Evolutionary conservation across 2,329 filamentous ascomycete species (phyloP), one percentile per base, ranked within the genome.

Genomic region (Domatiomyces globalis): DNA sequence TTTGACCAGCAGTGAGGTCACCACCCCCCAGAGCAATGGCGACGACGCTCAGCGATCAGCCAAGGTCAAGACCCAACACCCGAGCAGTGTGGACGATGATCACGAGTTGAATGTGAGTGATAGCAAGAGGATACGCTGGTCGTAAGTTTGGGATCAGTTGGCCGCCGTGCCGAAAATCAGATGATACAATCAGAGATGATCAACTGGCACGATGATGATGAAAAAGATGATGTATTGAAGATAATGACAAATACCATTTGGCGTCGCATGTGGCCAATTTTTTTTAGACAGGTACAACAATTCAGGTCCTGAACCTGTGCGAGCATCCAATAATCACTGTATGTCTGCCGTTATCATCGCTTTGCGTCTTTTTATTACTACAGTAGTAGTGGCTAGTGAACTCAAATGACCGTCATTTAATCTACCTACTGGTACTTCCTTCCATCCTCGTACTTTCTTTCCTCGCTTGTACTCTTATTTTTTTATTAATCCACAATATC

Each of bases 1-100:
- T 12, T 61, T 72, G 54, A 69, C 70, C 8, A 70, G 70, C 56
- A 72, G 70, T 51, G 69, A 71, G 55, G 56, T 64, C 9, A 68
- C 69, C 1, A 72, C 69, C 51, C 70, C 70, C 8, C 61, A 64
- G 17, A 39, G 33, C 33, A 39, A 39, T 15, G 33, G 64, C 63
- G 22, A 63, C 63, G 4, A 56, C 62, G 10, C 67, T 5, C 67
- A 43, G 66, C 67, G 18, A 61, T 54, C 29, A 17, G 22, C 2
- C 22, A 6, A 5, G 44, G 22, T 22, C 46, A 42, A 43, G 51
- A 49, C n/a, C 18, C 10, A n/a, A 48, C 47, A 6, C 47, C 43
- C 20, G 27, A 39, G 17, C 17, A 46, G 45, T 18, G 33, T 25
- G 18, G 45, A 33, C 12, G 25, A n/a, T 20, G 25, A 29, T 15